A percentile compares a stretch with the other conserved stretches of the same genome.
phyloP scores from a whole-genome alignment of 2,329 filamentous ascomycete genomes.

The Fusarium chuoi region DNA sequence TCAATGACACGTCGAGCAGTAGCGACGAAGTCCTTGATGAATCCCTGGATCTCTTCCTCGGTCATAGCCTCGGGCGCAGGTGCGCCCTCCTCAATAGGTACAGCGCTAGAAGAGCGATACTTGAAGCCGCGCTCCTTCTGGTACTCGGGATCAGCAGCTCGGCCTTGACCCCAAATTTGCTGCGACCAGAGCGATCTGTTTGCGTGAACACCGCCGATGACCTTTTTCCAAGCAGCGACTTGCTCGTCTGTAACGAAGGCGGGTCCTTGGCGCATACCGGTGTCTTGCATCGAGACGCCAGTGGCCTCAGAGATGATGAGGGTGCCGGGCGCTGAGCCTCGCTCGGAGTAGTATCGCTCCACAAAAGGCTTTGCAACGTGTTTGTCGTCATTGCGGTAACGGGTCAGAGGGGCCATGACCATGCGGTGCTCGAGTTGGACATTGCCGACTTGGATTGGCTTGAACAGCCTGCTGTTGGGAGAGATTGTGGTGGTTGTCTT shows the following conservation, averaged over 20 bases:
- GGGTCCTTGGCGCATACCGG: conserved; percentile 16
- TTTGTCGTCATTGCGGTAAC: conserved; percentile 59
- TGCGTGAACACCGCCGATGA: conserved; percentile 44
- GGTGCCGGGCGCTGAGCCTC: conserved; percentile 57
- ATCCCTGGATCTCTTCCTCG: conserved; percentile 11
- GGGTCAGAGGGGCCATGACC: conserved; percentile 52
- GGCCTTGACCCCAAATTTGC: conserved; percentile 40
- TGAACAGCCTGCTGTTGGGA: conserved; percentile 35
- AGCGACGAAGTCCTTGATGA: conserved; percentile 22
- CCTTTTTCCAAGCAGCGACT: conserved; percentile 43
- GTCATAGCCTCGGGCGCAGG: conserved; percentile 11
- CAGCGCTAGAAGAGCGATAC: conserved; percentile 42
- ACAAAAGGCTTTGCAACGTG: conserved; percentile 45
- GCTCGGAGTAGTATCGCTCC: conserved; percentile 45
- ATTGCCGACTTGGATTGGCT: conserved; percentile 39
- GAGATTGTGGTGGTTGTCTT: neutral
- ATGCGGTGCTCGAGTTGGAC: conserved; percentile 37
- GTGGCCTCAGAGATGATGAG: conserved; percentile 48
- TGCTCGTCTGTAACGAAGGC: conserved; percentile 35
- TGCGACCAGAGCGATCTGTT: conserved; percentile 46
- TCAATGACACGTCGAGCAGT: conserved; percentile 10
- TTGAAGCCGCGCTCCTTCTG: conserved; percentile 38
- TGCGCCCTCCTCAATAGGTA: conserved; percentile 5
- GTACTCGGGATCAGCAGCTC: conserved; percentile 37
- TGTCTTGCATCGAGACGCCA: conserved; percentile 38